Percentiles rank a stretch among this genome's conserved stretches.
Evolutionary conservation across 768 basidiomycete species (phyloP).

Genomic region (Wakefieldia striispora): DNA sequence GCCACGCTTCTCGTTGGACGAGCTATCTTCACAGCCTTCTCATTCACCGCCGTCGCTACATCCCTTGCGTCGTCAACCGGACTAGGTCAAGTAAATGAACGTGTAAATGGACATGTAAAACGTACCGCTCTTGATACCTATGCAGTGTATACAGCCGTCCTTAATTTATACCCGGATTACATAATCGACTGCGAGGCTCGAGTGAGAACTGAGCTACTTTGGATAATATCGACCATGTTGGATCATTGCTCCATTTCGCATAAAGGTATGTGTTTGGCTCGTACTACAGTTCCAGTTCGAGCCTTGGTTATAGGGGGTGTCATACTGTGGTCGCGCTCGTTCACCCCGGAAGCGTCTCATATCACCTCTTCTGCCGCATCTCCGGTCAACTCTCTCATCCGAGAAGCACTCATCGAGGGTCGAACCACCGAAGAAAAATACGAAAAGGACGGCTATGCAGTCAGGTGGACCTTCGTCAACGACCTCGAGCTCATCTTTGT

Average conservation of each 20-base stretch:
- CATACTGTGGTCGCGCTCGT: constrained; percentile 92
- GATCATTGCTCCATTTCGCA: constrained; percentile 96
- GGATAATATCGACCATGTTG: constrained; percentile 62
- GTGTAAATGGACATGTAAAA: background rate
- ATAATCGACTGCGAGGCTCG: background rate
- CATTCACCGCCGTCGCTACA: constrained; percentile 16
- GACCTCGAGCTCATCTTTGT: constrained; percentile 97
- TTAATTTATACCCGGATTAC: constrained; percentile 15
- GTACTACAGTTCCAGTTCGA: background rate
- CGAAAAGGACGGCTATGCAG: constrained; percentile 91
- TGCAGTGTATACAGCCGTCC: background rate
- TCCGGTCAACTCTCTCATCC: constrained; percentile 85
- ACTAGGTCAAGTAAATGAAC: background rate
- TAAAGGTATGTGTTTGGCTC: constrained; percentile 56
- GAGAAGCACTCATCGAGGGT: constrained; percentile 90
- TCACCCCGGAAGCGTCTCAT: constrained; percentile 80
- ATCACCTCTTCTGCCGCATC: constrained; percentile 70
- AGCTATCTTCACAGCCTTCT: constrained; percentile 1
- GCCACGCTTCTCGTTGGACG: constrained; percentile 14
- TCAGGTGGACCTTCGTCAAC: constrained; percentile 94
- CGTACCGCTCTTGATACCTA: background rate
- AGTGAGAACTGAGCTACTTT: too few species aligned
- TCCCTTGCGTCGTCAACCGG: constrained; percentile 26
- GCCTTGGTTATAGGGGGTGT: constrained; percentile 64
- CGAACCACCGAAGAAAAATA: constrained; percentile 78